These are phyloP conservation scores for Acer campestre DNA, from an alignment of 345 rosid genomes.

Conservation along the genomic window DNA sequence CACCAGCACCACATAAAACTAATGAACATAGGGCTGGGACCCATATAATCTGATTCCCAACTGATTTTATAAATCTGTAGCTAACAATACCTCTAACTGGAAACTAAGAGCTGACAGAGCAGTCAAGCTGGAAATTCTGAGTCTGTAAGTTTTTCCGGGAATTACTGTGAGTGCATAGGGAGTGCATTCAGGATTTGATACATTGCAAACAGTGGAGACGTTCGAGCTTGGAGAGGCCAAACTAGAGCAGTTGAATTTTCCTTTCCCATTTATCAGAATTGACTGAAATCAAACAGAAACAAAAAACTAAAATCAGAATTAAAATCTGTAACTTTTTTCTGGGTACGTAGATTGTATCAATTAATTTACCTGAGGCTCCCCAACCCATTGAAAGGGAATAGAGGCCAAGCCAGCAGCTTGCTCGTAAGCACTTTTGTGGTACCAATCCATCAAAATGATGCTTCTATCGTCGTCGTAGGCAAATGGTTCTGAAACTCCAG, in stretches of 20 bases:
- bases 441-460: conserved; percentile 76
- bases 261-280: conserved; percentile 68
- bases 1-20: no score
- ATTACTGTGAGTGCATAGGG: conserved; percentile 44
- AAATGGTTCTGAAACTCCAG: conserved; percentile 60
- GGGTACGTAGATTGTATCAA: not conserved
- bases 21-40: no score
- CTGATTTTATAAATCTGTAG: no score
- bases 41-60: no score
- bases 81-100: conserved; percentile 60
- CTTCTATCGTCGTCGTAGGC: conserved; percentile 58
- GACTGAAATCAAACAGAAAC: conserved; percentile 35
- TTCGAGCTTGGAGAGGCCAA: conserved; percentile 25
- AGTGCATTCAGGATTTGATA: conserved; percentile 50
- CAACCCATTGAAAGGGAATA: conserved; percentile 65
- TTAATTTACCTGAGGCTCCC: conserved; percentile 66
- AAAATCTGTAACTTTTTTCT: not conserved
- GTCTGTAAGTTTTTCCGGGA: conserved; percentile 66
- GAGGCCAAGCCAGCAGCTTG: conserved; percentile 62
- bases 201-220: conserved; percentile 38
- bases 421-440: conserved; percentile 63
- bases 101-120: conserved; percentile 72
- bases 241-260: conserved; percentile 59
- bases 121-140: conserved; percentile 60
- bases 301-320: no score